Evolutionary conservation across 176 grass and related monocot genomes (phyloP), one percentile per base, ranked within the genome.

Genomic region (Pontederia crassipes): DNA sequence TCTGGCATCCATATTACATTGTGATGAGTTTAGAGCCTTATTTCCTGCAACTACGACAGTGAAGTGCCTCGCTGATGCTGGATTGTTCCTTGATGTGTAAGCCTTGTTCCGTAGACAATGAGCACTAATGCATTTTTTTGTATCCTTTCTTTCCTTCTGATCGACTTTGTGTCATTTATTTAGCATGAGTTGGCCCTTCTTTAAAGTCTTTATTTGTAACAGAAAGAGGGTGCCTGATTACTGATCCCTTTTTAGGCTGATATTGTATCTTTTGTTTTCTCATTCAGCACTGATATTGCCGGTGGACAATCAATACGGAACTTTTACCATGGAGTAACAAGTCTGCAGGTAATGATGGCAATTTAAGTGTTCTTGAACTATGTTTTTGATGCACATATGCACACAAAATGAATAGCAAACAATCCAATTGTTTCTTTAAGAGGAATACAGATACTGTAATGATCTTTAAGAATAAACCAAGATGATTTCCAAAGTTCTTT

Each of bases 31-130:
- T 69, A 60, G 46, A 55, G 79, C 71, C 63, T 70, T 98, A 53
- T 93, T 98, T 80, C 78, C 79, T 0, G 65, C 79, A 14, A 82
- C 74, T 47, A 98, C 74, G 54, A 86, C 77, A 74, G 88, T 98
- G 60, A 98, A 93, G 74, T 98, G 94, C 65, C 77, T 98, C 3
- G 84, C 84, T 62, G 94, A 98, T 86, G 94, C 94, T 65, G 94
- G 94, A 74, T 79, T 98, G 88, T 98, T 98, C 72, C 94, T 90
- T 69, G 93, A 98, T 78, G 74, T 82, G 93, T 98, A 98, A 32
- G 77, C 56, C 72, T 61, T 57, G 16, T 17, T 58, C 29, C 7
- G 13, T 15, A 6, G 11, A 35, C 18, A 9, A 61, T 61, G 13
- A 40, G 32, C 32, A 40, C 6, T 3, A 40, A 4, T 7, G 32